Evolutionary conservation across 495 filamentous ascomycete species (phyloP).

Genomic region (Penicillium manginii): DNA sequence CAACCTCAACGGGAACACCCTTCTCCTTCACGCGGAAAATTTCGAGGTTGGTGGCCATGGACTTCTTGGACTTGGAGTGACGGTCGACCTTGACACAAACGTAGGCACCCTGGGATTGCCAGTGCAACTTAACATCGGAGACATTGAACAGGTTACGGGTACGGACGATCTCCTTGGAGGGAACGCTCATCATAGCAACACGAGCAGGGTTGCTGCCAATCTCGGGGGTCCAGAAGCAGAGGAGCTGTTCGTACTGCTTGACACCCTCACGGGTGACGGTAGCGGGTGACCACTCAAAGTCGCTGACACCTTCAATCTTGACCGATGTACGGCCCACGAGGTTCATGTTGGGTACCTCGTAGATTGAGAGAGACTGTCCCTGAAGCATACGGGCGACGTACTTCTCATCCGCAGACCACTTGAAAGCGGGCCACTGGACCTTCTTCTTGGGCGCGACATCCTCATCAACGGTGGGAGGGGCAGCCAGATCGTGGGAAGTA

Average conservation of each 20-base stretch:
- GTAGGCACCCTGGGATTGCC: slow-evolving; percentile 92
- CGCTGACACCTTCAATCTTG: slow-evolving; percentile 94
- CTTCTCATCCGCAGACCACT: slow-evolving; percentile 97
- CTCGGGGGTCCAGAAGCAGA: slow-evolving; percentile 99
- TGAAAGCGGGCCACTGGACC: slow-evolving; percentile 97
- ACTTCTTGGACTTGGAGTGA: slow-evolving; percentile 99
- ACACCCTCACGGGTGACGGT: slow-evolving; percentile 75
- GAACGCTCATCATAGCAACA: slow-evolving; percentile 94
- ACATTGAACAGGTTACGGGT: slow-evolving; percentile 98
- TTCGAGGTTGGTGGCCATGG: slow-evolving; percentile 91
- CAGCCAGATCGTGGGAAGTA: slow-evolving; percentile 75
- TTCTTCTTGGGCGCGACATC: slow-evolving; percentile 83
- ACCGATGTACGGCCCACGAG: slow-evolving; percentile 85
- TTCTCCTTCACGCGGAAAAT: slow-evolving; percentile 97
- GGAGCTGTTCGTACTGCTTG: slow-evolving; percentile 89
- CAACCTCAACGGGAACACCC: slow-evolving; percentile 96
- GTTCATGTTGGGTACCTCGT: slow-evolving; percentile 91
- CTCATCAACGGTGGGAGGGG: slow-evolving; percentile 57
- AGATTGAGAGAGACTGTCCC: slow-evolving; percentile 87
- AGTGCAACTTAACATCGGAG: slow-evolving; percentile 89
- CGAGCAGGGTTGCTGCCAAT: slow-evolving; percentile 98
- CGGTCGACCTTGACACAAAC: slow-evolving; percentile 98
- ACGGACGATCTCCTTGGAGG: slow-evolving; percentile 88
- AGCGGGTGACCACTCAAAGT: slow-evolving; percentile 96
- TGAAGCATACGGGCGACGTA: slow-evolving; percentile 93